Percentiles rank a stretch among this genome's conserved stretches.
These are phyloP conservation scores for Arthrobotrys iridis DNA, from an alignment of 2,329 filamentous ascomycete genomes.

Conservation along the genomic window DNA sequence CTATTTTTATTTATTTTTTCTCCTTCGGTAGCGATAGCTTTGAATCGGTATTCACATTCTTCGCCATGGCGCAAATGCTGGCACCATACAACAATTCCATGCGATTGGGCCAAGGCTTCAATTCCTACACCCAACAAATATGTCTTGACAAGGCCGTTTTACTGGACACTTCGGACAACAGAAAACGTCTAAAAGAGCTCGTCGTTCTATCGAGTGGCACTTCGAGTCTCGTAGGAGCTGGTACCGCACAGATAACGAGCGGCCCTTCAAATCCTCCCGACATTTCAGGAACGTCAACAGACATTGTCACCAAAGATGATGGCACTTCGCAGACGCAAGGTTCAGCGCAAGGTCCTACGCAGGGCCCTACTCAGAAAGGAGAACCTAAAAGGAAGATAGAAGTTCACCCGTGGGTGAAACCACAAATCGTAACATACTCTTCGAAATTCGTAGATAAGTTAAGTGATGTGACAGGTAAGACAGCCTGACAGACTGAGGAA, in stretches of 20 bases:
- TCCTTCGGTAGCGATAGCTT: too few species aligned
- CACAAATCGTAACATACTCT: constrained; percentile 18
- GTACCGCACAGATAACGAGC: background rate
- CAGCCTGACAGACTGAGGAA: background rate
- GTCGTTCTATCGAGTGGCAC: background rate
- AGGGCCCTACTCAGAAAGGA: background rate
- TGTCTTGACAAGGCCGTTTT: constrained; percentile 61
- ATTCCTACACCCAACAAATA: constrained; percentile 62
- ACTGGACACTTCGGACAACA: too few species aligned
- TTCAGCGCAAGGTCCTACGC: too few species aligned
- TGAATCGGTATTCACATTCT: too few species aligned
- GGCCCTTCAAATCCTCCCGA: background rate
- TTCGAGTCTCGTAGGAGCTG: background rate
- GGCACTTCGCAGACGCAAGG: too few species aligned
- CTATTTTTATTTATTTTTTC: too few species aligned
- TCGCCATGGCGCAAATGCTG: background rate
- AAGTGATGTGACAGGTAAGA: constrained; percentile 60
- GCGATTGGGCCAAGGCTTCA: constrained; percentile 58
- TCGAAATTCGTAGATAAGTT: constrained; percentile 58
- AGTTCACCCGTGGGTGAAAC: constrained; percentile 2
- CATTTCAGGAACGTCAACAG: background rate
- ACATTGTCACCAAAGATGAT: background rate
- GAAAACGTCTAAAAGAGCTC: too few species aligned
- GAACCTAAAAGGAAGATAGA: background rate
- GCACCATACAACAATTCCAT: constrained; percentile 24